phyloP scores from a whole-genome alignment of 805 yeast species.

The Cyberlindnera petersonii region DNA sequence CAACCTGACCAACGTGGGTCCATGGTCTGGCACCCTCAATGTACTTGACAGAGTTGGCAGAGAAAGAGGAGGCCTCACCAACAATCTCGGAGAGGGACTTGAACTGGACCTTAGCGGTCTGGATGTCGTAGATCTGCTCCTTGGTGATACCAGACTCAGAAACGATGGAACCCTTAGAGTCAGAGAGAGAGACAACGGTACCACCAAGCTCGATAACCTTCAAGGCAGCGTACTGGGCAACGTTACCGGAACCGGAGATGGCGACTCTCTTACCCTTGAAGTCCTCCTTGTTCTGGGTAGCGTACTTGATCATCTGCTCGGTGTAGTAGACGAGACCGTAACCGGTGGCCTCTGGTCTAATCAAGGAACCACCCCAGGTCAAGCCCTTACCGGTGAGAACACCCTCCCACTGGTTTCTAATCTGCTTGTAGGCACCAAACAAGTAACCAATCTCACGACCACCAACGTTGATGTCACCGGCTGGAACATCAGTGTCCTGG shows the following conservation, averaged over 20 bases:
- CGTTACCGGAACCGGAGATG: slow-evolving; percentile 97
- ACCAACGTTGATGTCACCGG: slow-evolving; percentile 99
- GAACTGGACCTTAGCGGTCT: slow-evolving; percentile 76
- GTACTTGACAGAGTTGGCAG: slow-evolving; percentile 60
- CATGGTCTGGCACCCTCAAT: slow-evolving; percentile 95
- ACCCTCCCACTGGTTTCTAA: slow-evolving; percentile 93
- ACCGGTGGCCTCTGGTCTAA: slow-evolving; percentile 99
- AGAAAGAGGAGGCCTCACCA: slow-evolving; percentile 53
- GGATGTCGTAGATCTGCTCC: slow-evolving; percentile 73
- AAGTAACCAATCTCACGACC: slow-evolving; percentile 72
- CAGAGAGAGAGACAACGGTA: slow-evolving; percentile 88
- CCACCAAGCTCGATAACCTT: slow-evolving; percentile 97
- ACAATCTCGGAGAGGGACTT: slow-evolving; percentile 67
- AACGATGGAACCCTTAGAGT: slow-evolving; percentile 87
- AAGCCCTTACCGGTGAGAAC: slow-evolving; percentile 97
- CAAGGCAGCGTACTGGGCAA: slow-evolving; percentile 98
- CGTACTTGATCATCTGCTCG: slow-evolving; percentile 95
- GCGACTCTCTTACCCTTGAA: slow-evolving; percentile 93
- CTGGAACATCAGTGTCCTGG: slow-evolving; percentile 96
- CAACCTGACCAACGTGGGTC: slow-evolving; percentile 86
- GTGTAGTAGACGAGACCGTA: slow-evolving; percentile 96
- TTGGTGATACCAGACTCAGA: slow-evolving; percentile 77
- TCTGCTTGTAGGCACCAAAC: slow-evolving; percentile 93
- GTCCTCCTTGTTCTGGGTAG: slow-evolving; percentile 83
- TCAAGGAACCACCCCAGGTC: slow-evolving; percentile 98